These are phyloP conservation scores for Cryphonectria naterciae DNA, from an alignment of 2,329 filamentous ascomycete genomes.

Conservation along the genomic window DNA sequence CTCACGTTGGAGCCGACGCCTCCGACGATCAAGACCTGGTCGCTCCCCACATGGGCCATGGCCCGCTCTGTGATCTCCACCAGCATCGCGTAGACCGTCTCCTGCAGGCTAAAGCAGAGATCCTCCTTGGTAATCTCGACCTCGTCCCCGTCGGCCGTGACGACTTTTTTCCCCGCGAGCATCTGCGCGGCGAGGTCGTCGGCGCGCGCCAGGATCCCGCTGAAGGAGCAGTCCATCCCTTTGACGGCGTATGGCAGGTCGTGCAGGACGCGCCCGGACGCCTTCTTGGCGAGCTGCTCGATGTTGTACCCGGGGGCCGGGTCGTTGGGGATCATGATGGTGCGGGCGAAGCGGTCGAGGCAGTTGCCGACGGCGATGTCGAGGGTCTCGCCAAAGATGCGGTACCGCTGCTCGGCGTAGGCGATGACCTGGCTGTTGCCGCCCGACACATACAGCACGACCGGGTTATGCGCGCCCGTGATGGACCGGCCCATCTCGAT, in stretches of 20 bases:
- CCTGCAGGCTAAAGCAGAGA: constrained; percentile 91
- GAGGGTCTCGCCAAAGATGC: constrained; percentile 96
- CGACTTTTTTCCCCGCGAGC: constrained; percentile 45
- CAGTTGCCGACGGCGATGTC: constrained; percentile 99
- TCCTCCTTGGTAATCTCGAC: constrained; percentile 72
- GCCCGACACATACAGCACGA: constrained; percentile 88
- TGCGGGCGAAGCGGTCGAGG: constrained; percentile 92
- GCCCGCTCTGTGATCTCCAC: constrained; percentile 98
- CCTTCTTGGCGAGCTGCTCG: constrained; percentile 81
- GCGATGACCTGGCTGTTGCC: constrained; percentile 55
- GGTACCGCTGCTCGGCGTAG: constrained; percentile 81
- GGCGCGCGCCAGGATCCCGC: constrained; percentile 82
- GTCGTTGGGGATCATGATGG: constrained; percentile 89
- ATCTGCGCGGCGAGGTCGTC: constrained; percentile 79
- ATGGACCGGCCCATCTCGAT: constrained; percentile 98
- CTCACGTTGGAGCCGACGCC: constrained; percentile 95
- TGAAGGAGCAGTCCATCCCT: constrained; percentile 98
- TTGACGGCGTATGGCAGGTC: constrained; percentile 96
- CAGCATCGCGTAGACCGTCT: constrained; percentile 95
- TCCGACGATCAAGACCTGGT: constrained; percentile 90
- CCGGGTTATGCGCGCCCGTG: constrained; percentile 86
- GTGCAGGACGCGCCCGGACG: constrained; percentile 68
- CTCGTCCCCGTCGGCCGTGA: constrained; percentile 54
- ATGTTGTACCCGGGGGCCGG: constrained; percentile 98
- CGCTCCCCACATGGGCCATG: constrained; percentile 94